Percentiles rank a stretch among this genome's conserved stretches.
Evolutionary conservation across 129 eudicot genomes (phyloP).

Genomic region (Logfia minima): DNA sequence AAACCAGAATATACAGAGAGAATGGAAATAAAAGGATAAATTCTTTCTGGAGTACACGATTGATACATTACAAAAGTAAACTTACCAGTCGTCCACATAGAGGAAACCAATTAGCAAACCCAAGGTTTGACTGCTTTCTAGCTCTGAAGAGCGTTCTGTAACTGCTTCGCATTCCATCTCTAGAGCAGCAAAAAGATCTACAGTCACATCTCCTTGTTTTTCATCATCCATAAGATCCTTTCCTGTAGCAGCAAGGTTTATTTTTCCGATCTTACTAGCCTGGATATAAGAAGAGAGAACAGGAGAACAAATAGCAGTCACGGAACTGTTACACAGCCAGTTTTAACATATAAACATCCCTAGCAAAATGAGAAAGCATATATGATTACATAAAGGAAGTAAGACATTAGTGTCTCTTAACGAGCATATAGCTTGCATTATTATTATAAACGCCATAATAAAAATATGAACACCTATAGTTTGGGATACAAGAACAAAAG

Average conservation of each 20-base stretch:
- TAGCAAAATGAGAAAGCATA: background rate
- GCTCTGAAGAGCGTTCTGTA: slow-evolving; percentile 79
- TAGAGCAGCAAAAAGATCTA: slow-evolving; percentile 86
- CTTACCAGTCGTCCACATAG: slow-evolving; percentile 90
- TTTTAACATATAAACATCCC: background rate
- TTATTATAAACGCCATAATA: background rate
- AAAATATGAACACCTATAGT: background rate
- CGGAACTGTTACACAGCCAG: slow-evolving; percentile 12
- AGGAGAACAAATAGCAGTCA: background rate
- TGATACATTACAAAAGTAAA: slow-evolving; percentile 14
- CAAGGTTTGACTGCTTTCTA: slow-evolving; percentile 80
- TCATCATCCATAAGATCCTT: slow-evolving; percentile 99
- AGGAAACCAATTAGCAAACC: slow-evolving; percentile 94
- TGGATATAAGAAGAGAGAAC: slow-evolving; percentile 28
- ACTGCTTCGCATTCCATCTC: slow-evolving; percentile 80
- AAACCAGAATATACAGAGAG: slow-evolving; percentile 1
- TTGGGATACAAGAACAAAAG: background rate
- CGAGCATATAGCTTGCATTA: slow-evolving; percentile 3
- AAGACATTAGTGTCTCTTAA: background rate
- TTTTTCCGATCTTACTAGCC: slow-evolving; percentile 97
- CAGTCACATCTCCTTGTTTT: slow-evolving; percentile 94
- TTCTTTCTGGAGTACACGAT: background rate
- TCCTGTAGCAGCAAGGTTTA: slow-evolving; percentile 97
- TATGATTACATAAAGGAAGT: background rate
- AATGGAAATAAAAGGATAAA: background rate